Conservation (phyloP, 2,329 filamentous ascomycete genomes). For the Akanthomyces lecanii region DNA sequence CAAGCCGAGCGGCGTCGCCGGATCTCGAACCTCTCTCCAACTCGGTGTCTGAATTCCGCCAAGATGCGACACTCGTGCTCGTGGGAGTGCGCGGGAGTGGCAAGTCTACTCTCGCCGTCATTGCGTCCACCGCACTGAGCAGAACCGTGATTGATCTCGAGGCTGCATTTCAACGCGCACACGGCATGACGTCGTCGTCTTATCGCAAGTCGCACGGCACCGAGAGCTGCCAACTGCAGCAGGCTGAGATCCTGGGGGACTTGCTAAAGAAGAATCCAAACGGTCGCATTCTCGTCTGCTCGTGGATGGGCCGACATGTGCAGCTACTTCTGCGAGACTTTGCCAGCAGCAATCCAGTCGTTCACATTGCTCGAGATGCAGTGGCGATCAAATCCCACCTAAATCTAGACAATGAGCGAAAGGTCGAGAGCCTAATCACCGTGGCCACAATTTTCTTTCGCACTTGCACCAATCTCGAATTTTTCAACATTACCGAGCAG, state of each 20-base stretch:
- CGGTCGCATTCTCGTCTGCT: conserved; percentile 67
- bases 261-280: conserved; percentile 56
- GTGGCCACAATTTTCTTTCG: conserved; percentile 57
- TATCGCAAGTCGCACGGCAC: conserved; percentile 62
- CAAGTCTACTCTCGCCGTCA: conserved; percentile 71
- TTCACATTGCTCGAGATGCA: conserved; percentile 64
- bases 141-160: conserved; percentile 67
- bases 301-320: conserved; percentile 62
- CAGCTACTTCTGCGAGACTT: conserved; percentile 59
- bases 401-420: conserved; percentile 49
- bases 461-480: conserved; percentile 68
- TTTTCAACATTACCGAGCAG: conserved; percentile 67
- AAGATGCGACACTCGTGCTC: conserved; percentile 67
- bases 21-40: conserved; percentile 24
- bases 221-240: conserved; percentile 58
- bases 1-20: conserved; percentile 26
- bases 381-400: conserved; percentile 62
- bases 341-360: conserved; percentile 61
- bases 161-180: conserved; percentile 60
- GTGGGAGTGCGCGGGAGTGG: conserved; percentile 70
- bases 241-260: conserved; percentile 57
- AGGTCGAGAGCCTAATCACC: conserved; percentile 54
- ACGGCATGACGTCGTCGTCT: conserved; percentile 55
- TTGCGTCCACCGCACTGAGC: conserved; percentile 67
- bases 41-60: conserved; percentile 42